phyloP scores from a whole-genome alignment of 2,329 filamentous ascomycete species.

The Diatrype stigma region DNA sequence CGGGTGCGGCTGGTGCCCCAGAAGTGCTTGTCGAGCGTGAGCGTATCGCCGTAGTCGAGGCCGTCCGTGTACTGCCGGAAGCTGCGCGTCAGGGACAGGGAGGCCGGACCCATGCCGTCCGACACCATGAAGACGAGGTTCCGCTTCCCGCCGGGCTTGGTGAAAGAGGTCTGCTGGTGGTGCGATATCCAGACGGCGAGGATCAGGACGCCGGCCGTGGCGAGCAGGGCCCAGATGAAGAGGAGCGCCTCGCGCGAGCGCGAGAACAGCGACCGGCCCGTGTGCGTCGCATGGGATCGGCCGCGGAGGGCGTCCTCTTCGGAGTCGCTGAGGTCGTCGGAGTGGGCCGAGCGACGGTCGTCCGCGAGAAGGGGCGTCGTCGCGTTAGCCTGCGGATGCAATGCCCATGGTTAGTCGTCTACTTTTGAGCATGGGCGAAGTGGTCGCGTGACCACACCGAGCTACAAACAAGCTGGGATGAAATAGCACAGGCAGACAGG shows the following conservation, averaged over 20 bases:
- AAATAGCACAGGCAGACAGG: neutral
- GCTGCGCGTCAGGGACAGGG: slow-evolving; percentile 78
- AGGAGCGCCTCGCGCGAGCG: slow-evolving; percentile 67
- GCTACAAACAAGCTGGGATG: neutral
- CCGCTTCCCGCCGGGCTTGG: slow-evolving; percentile 60
- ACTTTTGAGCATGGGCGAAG: neutral
- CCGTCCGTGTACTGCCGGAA: slow-evolving; percentile 75
- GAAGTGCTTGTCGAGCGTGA: slow-evolving; percentile 81
- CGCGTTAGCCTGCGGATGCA: slow-evolving; percentile 17
- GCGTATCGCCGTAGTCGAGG: slow-evolving; percentile 68
- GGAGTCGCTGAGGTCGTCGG: slow-evolving; percentile 13
- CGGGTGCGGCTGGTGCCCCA: slow-evolving; percentile 87
- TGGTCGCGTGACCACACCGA: neutral
- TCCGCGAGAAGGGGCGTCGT: slow-evolving; percentile 28
- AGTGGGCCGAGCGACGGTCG: slow-evolving; percentile 17
- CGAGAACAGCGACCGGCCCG: slow-evolving; percentile 23
- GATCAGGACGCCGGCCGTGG: slow-evolving; percentile 73
- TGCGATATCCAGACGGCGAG: slow-evolving; percentile 77
- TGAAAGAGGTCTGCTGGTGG: slow-evolving; percentile 46
- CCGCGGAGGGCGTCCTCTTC: slow-evolving; percentile 34
- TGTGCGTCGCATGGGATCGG: slow-evolving; percentile 19
- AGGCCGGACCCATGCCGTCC: slow-evolving; percentile 96
- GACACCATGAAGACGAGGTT: slow-evolving; percentile 99
- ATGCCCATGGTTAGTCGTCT: neutral
- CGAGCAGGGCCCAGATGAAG: slow-evolving; percentile 78